Evolutionary conservation across 2,329 filamentous ascomycete genomes (phyloP), one percentile per base, ranked within the genome.

Genomic region (Ceratocystis destructans): DNA sequence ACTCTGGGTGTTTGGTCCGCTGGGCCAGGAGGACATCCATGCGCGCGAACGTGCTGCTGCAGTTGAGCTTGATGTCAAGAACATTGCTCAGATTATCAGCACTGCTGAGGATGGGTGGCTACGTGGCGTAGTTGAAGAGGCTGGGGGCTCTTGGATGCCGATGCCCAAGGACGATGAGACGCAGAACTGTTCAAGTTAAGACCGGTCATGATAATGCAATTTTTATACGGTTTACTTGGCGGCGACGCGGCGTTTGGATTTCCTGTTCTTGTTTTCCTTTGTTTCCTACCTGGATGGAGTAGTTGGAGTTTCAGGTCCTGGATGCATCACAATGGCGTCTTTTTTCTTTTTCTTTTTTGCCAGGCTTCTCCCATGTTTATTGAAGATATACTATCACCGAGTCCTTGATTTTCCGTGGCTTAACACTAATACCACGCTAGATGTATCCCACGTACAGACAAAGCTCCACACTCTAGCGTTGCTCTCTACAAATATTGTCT

Each of bases 1-100:
- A 71, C 73, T 79, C 62, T 77, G 78, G 78, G 71, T 79, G 64
- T 76, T 78, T 66, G 74, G 78, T 0, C 72, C 78, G 61, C 74
- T 79, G 33, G 74, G 76, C 66, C 70, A 75, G 66, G 73, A 74
- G 46, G 75, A 78, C 66, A 71, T 72, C 22, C 72, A 73, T 53
- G 28, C 71, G 70, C 17, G 76, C 76, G 22, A 71, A 74, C 6
- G 71, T 68, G 57, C 69, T 78, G 65, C 70, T 77, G 33, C 33
- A n/a, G 48, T 46, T 5, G 65, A 62, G 28, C 44, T 48, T 5
- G 57, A 64, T 37, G 53, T 67, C 45, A 61, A 64, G 62, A 41
- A 57, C 5, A 57, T 67, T 31, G 63, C 63, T 5, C 53, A 55
- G 17, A 50, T 50, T 12, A 65, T 65, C 48, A 74, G 74, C 65